Percentiles rank a stretch among this genome's conserved stretches.
These are phyloP conservation scores for Taxillus chinensis DNA, from an alignment of 164 flowering plant genomes.

Conservation along the genomic window DNA sequence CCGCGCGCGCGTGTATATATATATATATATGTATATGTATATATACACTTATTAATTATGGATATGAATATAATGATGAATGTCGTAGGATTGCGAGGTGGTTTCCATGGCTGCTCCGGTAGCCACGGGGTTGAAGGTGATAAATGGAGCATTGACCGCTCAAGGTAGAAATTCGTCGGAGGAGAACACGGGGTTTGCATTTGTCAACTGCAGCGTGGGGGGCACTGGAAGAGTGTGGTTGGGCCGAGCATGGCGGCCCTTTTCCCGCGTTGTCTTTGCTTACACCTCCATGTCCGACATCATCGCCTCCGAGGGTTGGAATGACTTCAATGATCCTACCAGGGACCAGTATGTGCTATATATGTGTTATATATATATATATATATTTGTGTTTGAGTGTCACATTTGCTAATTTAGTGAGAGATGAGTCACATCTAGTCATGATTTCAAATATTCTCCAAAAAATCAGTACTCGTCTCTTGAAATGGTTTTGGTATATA, in stretches of 20 bases:
- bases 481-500: too few relatives aligned
- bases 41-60: too few relatives aligned
- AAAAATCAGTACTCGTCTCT: too few relatives aligned
- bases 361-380: not conserved
- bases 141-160: slow-evolving; percentile 76
- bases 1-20: too few relatives aligned
- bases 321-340: slow-evolving; percentile 68
- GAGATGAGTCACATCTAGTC: too few relatives aligned
- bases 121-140: slow-evolving; percentile 33
- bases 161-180: slow-evolving; percentile 62
- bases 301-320: slow-evolving; percentile 93
- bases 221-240: slow-evolving; percentile 88
- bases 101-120: slow-evolving; percentile 73
- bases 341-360: slow-evolving; percentile 57
- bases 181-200: slow-evolving; percentile 72
- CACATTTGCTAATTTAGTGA: too few relatives aligned
- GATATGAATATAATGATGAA: too few relatives aligned
- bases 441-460: too few relatives aligned
- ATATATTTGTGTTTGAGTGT: too few relatives aligned
- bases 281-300: slow-evolving; percentile 63
- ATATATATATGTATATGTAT: too few relatives aligned
- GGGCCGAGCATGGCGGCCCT: slow-evolving; percentile 94
- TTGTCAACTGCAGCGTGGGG: slow-evolving; percentile 64
- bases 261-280: slow-evolving; percentile 67
- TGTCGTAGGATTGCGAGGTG: slow-evolving; percentile 47